Conservation (phyloP, 2,329 filamentous ascomycete genomes). For the Conoideocrella luteorostrata region DNA sequence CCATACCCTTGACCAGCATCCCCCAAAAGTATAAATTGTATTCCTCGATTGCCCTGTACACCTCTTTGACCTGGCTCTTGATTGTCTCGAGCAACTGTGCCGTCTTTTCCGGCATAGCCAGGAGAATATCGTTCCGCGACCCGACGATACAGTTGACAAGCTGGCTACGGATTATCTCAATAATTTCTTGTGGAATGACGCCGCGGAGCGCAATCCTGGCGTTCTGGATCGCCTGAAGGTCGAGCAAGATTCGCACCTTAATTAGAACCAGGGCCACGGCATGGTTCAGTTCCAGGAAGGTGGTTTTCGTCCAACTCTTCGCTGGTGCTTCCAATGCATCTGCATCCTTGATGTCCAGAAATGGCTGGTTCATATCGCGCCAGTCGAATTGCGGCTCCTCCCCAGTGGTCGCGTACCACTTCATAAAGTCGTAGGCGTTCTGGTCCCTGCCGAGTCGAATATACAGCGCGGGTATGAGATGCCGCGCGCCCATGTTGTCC, state of each 20-base stretch:
- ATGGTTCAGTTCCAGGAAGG: constrained; percentile 13
- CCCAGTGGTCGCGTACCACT: constrained; percentile 22
- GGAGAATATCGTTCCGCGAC: constrained; percentile 1
- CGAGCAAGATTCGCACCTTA: constrained; percentile 19
- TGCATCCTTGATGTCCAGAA: constrained; percentile 29
- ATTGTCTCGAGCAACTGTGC: constrained; percentile 7
- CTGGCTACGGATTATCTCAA: constrained; percentile 17
- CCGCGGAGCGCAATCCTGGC: constrained; percentile 7
- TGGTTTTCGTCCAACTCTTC: neutral
- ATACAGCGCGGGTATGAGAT: constrained; percentile 33
- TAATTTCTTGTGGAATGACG: constrained; percentile 14
- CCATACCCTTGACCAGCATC: constrained; percentile 8
- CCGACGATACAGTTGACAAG: no score
- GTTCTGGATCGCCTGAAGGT: constrained; percentile 16
- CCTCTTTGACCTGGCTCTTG: constrained; percentile 11
- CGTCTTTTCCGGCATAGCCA: neutral
- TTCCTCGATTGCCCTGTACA: constrained; percentile 10
- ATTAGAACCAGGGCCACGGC: constrained; percentile 12
- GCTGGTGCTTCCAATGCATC: constrained; percentile 31
- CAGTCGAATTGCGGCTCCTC: constrained; percentile 14
- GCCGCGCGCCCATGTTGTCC: constrained; percentile 38
- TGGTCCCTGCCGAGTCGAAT: constrained; percentile 43
- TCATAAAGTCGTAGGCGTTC: constrained; percentile 40
- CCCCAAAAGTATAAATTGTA: constrained; percentile 16
- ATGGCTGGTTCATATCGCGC: constrained; percentile 14